Evolutionary conservation across 139 green algal species (phyloP), one percentile per base, ranked within the genome.

Genomic region (Haematococcus sp.): DNA sequence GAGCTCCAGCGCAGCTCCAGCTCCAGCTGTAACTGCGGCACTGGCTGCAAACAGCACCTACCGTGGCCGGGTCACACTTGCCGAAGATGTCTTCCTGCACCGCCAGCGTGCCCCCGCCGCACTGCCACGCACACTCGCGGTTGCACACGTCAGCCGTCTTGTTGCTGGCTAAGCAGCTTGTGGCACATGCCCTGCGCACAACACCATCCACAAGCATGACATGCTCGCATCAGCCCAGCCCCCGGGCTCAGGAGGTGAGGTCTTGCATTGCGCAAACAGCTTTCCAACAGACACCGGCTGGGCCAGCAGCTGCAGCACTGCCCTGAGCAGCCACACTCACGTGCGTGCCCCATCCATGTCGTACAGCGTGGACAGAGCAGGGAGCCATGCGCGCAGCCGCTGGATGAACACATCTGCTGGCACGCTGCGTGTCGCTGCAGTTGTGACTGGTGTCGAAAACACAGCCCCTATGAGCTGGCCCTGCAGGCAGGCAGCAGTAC

Each of bases 281-380:
- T n/a, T n/a, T n/a, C n/a, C n/a, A n/a, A n/a, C n/a, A n/a, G n/a
- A n/a, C 54, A 20, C 54, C 27, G 28, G 11, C 54, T 61, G 54
- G 16, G 22, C 54, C 4, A 32, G 54, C 54, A 61, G 54, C 54
- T 61, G 27, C 54, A 61, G 22, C 27, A 32, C 54, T 9, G 27
- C 27, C 54, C 54, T 61, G 54, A 20, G 28, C 9, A 61, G 40
- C 40, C 40, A 49, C 40, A 49, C 40, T 11, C 40, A 49, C 40
- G 40, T 49, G 40, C 40, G 40, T 11, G 7, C 40, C 4, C 22
- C 70, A 31, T 25, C 32, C 16, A 27, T 56, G 70, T 76, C 55
- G 70, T 76, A 76, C 40, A 77, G 59, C 23, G 71, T 71, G 17
- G 32, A 59, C 7, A 77, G 58, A 4, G 30, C n/a, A 35, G 71